Conservation (phyloP, 768 basidiomycete genomes). For the Infundibulicybe gibba region DNA sequence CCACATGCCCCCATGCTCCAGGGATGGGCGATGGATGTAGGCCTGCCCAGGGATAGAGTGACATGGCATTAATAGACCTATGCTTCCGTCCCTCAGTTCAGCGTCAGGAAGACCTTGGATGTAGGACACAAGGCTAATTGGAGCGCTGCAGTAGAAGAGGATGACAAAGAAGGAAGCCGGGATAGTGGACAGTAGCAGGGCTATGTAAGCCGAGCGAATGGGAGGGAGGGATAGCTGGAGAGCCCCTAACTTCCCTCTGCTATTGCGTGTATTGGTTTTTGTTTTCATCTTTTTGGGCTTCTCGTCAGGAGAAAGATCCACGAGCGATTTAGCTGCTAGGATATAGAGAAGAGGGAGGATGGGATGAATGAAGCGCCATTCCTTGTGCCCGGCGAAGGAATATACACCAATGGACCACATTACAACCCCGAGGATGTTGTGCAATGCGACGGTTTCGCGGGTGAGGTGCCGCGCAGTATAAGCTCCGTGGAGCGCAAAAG, state of each 20-base stretch:
- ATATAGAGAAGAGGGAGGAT: conserved; percentile 81
- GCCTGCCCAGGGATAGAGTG: conserved; percentile 95
- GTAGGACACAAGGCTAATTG: conserved; percentile 71
- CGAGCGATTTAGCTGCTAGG: conserved; percentile 70
- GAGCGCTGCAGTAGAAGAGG: conserved; percentile 76
- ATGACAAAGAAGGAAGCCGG: conserved; percentile 67
- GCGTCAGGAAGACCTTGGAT: conserved; percentile 50
- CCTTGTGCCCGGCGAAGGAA: conserved; percentile 88
- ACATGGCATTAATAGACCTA: conserved; percentile 93
- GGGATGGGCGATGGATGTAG: conserved; percentile 71
- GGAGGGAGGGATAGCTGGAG: conserved; percentile 15
- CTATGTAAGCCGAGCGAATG: conserved; percentile 29
- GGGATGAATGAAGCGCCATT: conserved; percentile 97
- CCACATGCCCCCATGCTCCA: conserved; percentile 68
- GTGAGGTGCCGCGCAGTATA: conserved; percentile 28
- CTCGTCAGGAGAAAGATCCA: conserved; percentile 34
- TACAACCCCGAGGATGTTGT: conserved; percentile 44
- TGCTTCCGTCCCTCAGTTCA: conserved; percentile 38
- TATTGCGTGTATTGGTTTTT: background rate
- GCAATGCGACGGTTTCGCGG: conserved; percentile 24
- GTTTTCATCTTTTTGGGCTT: background rate
- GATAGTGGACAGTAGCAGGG: conserved; percentile 48
- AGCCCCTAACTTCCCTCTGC: too few species aligned
- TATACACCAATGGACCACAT: conserved; percentile 66
- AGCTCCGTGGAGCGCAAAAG: conserved; percentile 66